Evolutionary conservation across 345 rosid genomes (phyloP), one percentile per base, ranked within the genome.

Genomic region (Isatis tinctoria): DNA sequence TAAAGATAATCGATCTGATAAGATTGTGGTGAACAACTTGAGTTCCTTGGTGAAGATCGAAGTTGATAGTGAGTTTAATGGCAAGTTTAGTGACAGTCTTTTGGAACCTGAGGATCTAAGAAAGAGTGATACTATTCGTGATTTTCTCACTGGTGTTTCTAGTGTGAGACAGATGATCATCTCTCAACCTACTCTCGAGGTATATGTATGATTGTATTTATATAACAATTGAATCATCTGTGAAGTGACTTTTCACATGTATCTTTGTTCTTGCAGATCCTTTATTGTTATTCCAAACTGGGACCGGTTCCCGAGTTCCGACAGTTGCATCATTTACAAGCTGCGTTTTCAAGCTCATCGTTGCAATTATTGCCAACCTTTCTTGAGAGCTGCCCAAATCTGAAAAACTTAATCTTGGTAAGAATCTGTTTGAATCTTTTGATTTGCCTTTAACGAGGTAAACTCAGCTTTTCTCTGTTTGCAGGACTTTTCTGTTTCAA

Each of bases 361-460:
- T 52, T 67, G 37, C n/a, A 67, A 5, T 9, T 22, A 9, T 26
- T 52, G 10, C 61, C 49, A n/a, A 2, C 1, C 11, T 67, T 52
- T 67, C 49, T 67, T 67, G 61, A 67, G 36, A 52, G 49, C 45
- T 52, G 24, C n/a, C 72, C 51, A 20, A 67, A 67, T 26, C 61
- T 67, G 24, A 67, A 37, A n/a, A 26, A n/a, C 1, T 36, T 67
- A 30, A 26, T 52, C 6, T 5, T 67, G 49, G 47, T 66, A 66
- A 65, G 4, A 48, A 20, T 18, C 5, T 9, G 8, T 66, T 35
- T 36, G 37, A n/a, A 27, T 41, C 13, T n/a, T 26, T 9, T 66
- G 22, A 32, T 48, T 20, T 65, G 2, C n/a, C 20, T 1, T n/a
- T 2, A 22, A 60, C 0, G 16, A 43, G 16, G 13, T 14, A 64